Evolutionary conservation across 1,284 basidiomycete genomes (phyloP).

Genomic region (Dichomitus squalens): DNA sequence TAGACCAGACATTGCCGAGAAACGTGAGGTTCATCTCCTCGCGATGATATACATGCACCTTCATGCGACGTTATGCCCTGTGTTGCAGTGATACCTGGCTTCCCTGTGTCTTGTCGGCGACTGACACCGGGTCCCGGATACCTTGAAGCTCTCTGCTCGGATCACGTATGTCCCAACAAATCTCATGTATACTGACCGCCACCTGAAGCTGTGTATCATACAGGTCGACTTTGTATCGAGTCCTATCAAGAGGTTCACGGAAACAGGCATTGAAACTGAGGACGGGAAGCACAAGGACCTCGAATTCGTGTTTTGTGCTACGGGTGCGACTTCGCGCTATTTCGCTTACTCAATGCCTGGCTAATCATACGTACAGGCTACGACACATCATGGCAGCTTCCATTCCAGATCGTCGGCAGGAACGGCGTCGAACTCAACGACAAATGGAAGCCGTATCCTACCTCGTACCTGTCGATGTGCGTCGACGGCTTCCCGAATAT

Average conservation of each 20-base stretch:
- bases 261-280: slow-evolving; percentile 54
- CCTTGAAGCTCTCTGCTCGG: slow-evolving; percentile 59
- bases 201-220: not conserved
- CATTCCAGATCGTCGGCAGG: slow-evolving; percentile 56
- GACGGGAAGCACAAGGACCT: slow-evolving; percentile 57
- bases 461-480: slow-evolving; percentile 56
- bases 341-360: not conserved
- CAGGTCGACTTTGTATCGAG: slow-evolving; percentile 17
- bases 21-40: slow-evolving; percentile 38
- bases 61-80: no score
- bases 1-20: slow-evolving; percentile 61
- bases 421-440: slow-evolving; percentile 49
- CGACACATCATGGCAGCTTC: slow-evolving; percentile 52
- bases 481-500: slow-evolving; percentile 66
- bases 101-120: slow-evolving; percentile 57
- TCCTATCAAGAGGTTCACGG: slow-evolving; percentile 51
- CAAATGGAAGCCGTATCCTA: slow-evolving; percentile 54
- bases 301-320: slow-evolving; percentile 49
- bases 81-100: slow-evolving; percentile 56
- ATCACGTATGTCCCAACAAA: slow-evolving; percentile 45
- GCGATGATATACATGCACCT: not conserved
- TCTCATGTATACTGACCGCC: not conserved
- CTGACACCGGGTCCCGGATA: slow-evolving; percentile 69
- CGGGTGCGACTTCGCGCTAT: slow-evolving; percentile 17
- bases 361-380: slow-evolving; percentile 39